These are phyloP conservation scores for Trichoderma arundinaceum DNA, from an alignment of 2,329 filamentous ascomycete genomes.

Conservation along the genomic window DNA sequence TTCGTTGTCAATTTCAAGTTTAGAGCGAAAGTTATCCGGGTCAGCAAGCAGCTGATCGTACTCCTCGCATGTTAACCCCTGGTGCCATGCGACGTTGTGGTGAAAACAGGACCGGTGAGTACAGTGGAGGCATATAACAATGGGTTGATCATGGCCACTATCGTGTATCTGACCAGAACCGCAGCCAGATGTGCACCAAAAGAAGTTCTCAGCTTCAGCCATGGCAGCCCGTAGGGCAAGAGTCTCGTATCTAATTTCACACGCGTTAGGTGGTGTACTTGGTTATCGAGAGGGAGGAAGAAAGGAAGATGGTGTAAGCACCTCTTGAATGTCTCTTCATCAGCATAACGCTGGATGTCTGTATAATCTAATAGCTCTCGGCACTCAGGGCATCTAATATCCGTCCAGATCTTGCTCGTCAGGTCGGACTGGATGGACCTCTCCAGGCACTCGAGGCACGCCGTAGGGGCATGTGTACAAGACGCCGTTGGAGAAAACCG, in stretches of 20 bases:
- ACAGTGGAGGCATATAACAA: slow-evolving; percentile 51
- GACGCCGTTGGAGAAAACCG: slow-evolving; percentile 41
- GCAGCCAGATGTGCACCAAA: slow-evolving; percentile 61
- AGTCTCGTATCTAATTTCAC: slow-evolving; percentile 49
- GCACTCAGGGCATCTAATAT: slow-evolving; percentile 61
- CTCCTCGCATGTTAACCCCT: slow-evolving; percentile 49
- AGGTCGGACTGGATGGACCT: slow-evolving; percentile 46
- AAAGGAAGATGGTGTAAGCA: slow-evolving; percentile 36
- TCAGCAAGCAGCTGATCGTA: slow-evolving; percentile 49
- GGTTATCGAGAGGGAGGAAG: background rate
- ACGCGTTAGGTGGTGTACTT: background rate
- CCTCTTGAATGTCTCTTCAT: slow-evolving; percentile 50
- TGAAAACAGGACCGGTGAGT: slow-evolving; percentile 50
- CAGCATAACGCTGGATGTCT: slow-evolving; percentile 54
- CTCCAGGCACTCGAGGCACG: slow-evolving; percentile 46
- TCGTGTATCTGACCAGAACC: slow-evolving; percentile 59
- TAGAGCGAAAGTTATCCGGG: slow-evolving; percentile 47
- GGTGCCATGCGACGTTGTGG: slow-evolving; percentile 52
- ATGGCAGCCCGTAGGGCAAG: slow-evolving; percentile 52
- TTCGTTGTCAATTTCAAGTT: slow-evolving; percentile 46
- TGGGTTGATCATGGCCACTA: slow-evolving; percentile 47
- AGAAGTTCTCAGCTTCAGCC: slow-evolving; percentile 52
- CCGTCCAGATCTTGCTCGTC: slow-evolving; percentile 48
- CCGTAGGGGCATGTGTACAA: slow-evolving; percentile 44
- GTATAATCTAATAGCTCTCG: slow-evolving; percentile 48